These are phyloP conservation scores for Fusarium multiceps DNA, from an alignment of 2,329 filamentous ascomycete genomes.

Conservation along the genomic window DNA sequence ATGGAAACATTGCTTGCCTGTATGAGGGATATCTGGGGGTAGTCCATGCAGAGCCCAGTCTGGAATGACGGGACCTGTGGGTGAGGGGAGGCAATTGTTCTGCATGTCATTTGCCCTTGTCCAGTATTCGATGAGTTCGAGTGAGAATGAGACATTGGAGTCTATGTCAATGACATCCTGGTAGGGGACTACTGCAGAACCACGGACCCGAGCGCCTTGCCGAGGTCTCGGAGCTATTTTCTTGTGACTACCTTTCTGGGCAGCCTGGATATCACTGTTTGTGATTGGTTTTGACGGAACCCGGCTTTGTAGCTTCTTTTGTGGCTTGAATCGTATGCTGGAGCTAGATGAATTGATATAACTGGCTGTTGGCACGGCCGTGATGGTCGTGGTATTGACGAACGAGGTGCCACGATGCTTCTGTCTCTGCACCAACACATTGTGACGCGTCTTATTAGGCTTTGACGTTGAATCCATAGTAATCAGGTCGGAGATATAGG, in stretches of 20 bases:
- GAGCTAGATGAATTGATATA: neutral
- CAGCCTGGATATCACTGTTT: neutral
- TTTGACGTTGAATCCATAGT: neutral
- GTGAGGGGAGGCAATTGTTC: neutral
- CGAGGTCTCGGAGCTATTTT: neutral
- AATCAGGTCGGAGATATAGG: neutral
- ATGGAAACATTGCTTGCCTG: neutral
- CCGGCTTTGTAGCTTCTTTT: neutral
- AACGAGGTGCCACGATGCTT: neutral
- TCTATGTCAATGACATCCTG: neutral
- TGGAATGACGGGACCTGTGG: neutral
- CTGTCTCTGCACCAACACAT: neutral
- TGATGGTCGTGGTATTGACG: neutral
- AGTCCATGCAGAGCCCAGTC: neutral
- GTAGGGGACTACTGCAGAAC: neutral
- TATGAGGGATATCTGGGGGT: neutral
- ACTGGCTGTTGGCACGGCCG: neutral
- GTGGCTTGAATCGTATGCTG: neutral
- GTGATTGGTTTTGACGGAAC: neutral
- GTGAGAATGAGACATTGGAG: neutral
- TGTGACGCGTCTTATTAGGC: neutral
- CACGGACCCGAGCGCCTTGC: neutral
- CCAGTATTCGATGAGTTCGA: neutral
- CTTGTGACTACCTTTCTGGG: neutral
- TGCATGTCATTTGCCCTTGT: neutral